Evolutionary conservation across 1,284 basidiomycete species (phyloP), one percentile per base, ranked within the genome.

Genomic region (Trametes polyzona): DNA sequence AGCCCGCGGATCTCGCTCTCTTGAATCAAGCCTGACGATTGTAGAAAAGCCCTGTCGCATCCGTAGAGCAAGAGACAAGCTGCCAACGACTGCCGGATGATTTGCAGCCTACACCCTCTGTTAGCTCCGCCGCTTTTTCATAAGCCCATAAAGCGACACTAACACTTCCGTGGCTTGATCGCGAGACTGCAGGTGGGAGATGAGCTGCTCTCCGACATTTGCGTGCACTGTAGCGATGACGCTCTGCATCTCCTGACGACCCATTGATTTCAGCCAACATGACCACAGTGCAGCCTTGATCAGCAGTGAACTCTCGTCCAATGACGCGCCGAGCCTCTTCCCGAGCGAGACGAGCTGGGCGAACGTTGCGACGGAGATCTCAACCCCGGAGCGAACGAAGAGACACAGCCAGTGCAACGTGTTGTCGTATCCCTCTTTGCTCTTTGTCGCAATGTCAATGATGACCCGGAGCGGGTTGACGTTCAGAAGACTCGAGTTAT

Each of bases 361-460:
- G 64, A 85, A 84, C 2, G 78, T 78, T 2, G 72, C 50, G 4
- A 77, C 69, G 0, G 90, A 83, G 16, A 93, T 77, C 27, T 88
- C 84, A 14, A 91, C 81, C 0, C 87, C 89, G 2, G 90, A 90
- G 46, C 78, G 76, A 11, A 88, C 78, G 61, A 92, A 77, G 21
- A 88, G 74, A 29, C 81, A 79, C 29, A 93, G 76, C 86, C 89
- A 92, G 47, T 77, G 74, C 36, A 90, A 73, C 30, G 81, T 80
- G 27, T 76, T 77, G 17, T 73, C 70, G 35, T 87, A 73, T 5
- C 82, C 82, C 5, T 78, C 73, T 35, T 71, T 67, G 19, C 76
- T 76, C 51, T 76, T 72, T 3, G 72, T 74, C 0, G 83, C 82
- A 7, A 77, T 72, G 29, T 74, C 73, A 17, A 77, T 72, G 5